Evolutionary conservation across 2,329 filamentous ascomycete genomes (phyloP), one percentile per base, ranked within the genome.

Genomic region (Fusarium succisae): DNA sequence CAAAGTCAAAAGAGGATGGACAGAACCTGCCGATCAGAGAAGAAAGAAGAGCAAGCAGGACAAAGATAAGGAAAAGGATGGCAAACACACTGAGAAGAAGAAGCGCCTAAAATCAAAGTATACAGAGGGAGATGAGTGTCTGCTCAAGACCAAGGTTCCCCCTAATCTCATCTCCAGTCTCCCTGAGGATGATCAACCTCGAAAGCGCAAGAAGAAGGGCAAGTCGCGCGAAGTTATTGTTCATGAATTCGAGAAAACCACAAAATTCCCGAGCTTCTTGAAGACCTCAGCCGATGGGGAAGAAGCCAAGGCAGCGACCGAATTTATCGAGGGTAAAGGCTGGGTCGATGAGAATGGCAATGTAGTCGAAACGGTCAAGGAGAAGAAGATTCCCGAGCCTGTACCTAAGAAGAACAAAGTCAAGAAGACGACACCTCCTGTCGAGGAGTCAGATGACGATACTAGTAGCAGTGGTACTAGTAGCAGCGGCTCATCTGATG

Each of bases 1-100:
- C 76, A 93, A 93, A 79, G 91, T 98, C 69, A 97, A 96, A 86
- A 88, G 95, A 69, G 95, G 95, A 10, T 98, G 95, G 95, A 96
- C 93, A 2, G 93, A 95, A 70, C 87, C 91, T 3, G 84, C 86
- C 28, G 84, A 86, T 26, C 83, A 86, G 66, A 82, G 84, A 76
- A 84, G 81, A 77, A 86, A 85, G 75, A 84, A 83, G 78, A 87
- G 85, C 75, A 85, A 82, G 45, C 88, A 86, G 77, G 83, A 83
- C 32, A 84, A 85, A 70, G 83, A 84, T 65, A 80, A 81, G 37
- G 79, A 84, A 66, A 83, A 83, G 79, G 83, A 87, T 48, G 85
- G 87, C 66, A 86, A 86, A 61, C 86, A 87, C 60, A 87, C 90
- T 58, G 87, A 88, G 65, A 88, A 91, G 75, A 85, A 86, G 76